Conservation (phyloP, 2,329 filamentous ascomycete genomes). For the Aureobasidium sp. region DNA sequence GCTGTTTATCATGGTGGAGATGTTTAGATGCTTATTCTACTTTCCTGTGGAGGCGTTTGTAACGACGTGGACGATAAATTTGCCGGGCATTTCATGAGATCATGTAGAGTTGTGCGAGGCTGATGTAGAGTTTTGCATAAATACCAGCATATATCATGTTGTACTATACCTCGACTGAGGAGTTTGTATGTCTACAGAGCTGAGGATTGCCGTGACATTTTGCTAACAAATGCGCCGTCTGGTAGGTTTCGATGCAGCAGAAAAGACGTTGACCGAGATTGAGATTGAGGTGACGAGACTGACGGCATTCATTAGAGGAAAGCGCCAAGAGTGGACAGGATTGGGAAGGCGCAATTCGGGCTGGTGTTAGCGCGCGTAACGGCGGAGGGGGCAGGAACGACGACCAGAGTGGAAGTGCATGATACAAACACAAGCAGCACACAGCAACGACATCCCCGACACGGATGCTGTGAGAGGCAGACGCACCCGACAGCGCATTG, state of each 20-base stretch:
- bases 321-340: neutral
- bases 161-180: neutral
- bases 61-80: conserved; percentile 3
- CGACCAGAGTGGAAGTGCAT: neutral
- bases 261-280: conserved; percentile 1
- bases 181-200: neutral
- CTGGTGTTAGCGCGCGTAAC: conserved; percentile 1
- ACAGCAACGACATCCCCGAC: neutral
- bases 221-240: neutral
- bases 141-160: neutral
- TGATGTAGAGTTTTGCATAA: neutral
- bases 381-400: conserved; percentile 13
- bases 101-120: neutral
- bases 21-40: conserved; percentile 5
- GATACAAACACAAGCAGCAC: conserved; percentile 9
- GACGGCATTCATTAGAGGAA: neutral
- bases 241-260: neutral
- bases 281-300: conserved; percentile 4
- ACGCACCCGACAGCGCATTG: conserved; percentile 14
- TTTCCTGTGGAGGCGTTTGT: neutral
- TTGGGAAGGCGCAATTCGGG: conserved; percentile 13
- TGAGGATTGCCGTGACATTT: neutral
- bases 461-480: neutral
- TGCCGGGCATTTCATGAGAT: neutral
- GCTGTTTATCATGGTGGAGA: conserved; percentile 8